Conservation (phyloP, 1,139 yeast genomes). For the Chernovozyma sophiae-reginae region DNA sequence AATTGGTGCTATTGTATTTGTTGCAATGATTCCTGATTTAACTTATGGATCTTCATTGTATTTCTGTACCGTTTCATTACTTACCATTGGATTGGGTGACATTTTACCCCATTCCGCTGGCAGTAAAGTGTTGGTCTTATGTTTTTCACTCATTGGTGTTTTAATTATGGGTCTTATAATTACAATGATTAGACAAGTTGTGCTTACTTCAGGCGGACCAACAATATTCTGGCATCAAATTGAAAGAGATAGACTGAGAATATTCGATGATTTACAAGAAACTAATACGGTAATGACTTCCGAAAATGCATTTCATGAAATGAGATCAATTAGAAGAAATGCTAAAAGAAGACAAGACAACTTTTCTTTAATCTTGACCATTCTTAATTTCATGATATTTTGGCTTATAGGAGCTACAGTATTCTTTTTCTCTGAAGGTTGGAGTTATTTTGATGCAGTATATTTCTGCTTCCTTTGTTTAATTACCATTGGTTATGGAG, state of each 20-base stretch:
- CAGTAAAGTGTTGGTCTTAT: conserved; percentile 53
- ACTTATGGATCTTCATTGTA: conserved; percentile 64
- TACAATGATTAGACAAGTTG: conserved; percentile 64
- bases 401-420: conserved; percentile 72
- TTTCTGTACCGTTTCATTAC: conserved; percentile 64
- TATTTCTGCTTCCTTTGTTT: conserved; percentile 75
- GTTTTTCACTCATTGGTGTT: conserved; percentile 67
- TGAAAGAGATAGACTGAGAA: conserved; percentile 31
- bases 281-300: conserved; percentile 21
- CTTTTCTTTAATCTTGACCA: conserved; percentile 34
- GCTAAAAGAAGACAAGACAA: conserved; percentile 30
- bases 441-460: conserved; percentile 66
- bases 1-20: conserved; percentile 57
- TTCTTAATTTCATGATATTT: conserved; percentile 49
- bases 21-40: conserved; percentile 24
- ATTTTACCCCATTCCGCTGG: conserved; percentile 50
- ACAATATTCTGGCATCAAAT: conserved; percentile 60
- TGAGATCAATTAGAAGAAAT: conserved; percentile 43
- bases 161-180: conserved; percentile 68
- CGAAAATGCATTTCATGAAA: conserved; percentile 45
- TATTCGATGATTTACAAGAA: conserved; percentile 14
- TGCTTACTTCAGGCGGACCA: conserved; percentile 55
- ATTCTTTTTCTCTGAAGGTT: conserved; percentile 54
- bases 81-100: conserved; percentile 82
- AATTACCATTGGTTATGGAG: conserved; percentile 84